phyloP scores from a whole-genome alignment of 495 filamentous ascomycete species.

The Stereocaulon alpinum region DNA sequence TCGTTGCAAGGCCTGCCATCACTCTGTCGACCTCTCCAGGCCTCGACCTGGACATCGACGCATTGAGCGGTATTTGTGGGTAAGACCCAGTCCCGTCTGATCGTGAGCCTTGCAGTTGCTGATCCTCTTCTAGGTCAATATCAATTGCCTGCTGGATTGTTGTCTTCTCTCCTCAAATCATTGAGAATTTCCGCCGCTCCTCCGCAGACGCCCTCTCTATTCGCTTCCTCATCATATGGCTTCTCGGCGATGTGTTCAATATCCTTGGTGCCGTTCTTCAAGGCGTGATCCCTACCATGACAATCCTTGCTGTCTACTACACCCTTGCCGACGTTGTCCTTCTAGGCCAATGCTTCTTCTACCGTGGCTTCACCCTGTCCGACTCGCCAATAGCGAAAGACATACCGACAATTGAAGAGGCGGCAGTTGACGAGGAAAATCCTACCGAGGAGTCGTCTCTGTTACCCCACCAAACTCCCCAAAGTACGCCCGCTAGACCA shows the following conservation, averaged over 20 bases:
- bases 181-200: constrained; percentile 81
- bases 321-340: constrained; percentile 87
- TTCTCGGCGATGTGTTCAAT: constrained; percentile 92
- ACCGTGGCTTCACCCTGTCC: constrained; percentile 66
- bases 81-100: constrained; percentile 28
- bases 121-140: constrained; percentile 52
- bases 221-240: constrained; percentile 82
- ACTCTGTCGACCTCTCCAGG: constrained; percentile 21
- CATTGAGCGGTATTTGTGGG: constrained; percentile 84
- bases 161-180: constrained; percentile 93
- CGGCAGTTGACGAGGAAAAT: constrained; percentile 12
- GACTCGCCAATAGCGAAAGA: constrained; percentile 33
- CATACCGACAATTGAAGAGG: constrained; percentile 10
- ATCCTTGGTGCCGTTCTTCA: constrained; percentile 88
- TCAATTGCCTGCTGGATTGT: constrained; percentile 97
- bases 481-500: constrained; percentile 1
- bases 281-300: constrained; percentile 91
- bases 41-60: constrained; percentile 68
- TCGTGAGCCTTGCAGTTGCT: constrained; percentile 6
- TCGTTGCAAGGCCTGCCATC: not conserved
- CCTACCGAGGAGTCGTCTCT: constrained; percentile 20
- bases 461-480: constrained; percentile 8
- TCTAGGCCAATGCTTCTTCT: constrained; percentile 84
- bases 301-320: constrained; percentile 91
- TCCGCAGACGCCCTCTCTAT: constrained; percentile 86